Conservation (phyloP, 345 rosid genomes). For the Aquilaria yunnanensis region DNA sequence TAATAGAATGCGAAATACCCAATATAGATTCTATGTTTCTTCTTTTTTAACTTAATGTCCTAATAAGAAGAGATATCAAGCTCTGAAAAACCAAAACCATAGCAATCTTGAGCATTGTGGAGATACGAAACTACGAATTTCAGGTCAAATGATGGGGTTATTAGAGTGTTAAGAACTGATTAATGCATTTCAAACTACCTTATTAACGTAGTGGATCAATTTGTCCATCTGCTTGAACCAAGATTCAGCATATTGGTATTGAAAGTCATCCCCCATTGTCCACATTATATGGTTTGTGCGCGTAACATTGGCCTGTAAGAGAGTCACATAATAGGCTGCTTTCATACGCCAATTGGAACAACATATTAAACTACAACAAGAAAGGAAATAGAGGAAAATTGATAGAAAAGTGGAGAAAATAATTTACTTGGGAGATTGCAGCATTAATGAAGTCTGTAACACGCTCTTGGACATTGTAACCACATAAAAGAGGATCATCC, state of each 20-base stretch:
- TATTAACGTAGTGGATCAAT: conserved; percentile 67
- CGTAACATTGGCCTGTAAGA: conserved; percentile 54
- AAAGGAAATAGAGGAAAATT: no score
- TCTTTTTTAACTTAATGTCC: no score
- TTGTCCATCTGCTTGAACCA: conserved; percentile 92
- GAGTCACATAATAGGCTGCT: neutral
- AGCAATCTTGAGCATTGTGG: no score
- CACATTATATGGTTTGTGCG: conserved; percentile 74
- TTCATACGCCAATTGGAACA: neutral
- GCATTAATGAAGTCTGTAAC: conserved; percentile 55
- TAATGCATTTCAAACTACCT: conserved; percentile 30
- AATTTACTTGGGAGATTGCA: conserved; percentile 52
- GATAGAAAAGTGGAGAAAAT: neutral
- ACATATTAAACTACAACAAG: neutral
- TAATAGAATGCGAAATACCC: no score
- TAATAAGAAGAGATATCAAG: no score
- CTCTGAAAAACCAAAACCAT: no score
- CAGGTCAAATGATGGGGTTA: no score
- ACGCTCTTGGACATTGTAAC: conserved; percentile 48
- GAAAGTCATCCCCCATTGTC: conserved; percentile 92
- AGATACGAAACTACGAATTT: no score
- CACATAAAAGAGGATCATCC: conserved; percentile 51
- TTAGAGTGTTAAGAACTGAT: neutral
- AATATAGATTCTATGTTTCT: no score
- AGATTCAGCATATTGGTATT: conserved; percentile 80